phyloP scores from a whole-genome alignment of 2,329 filamentous ascomycete genomes.

The Fusarium sp. region DNA sequence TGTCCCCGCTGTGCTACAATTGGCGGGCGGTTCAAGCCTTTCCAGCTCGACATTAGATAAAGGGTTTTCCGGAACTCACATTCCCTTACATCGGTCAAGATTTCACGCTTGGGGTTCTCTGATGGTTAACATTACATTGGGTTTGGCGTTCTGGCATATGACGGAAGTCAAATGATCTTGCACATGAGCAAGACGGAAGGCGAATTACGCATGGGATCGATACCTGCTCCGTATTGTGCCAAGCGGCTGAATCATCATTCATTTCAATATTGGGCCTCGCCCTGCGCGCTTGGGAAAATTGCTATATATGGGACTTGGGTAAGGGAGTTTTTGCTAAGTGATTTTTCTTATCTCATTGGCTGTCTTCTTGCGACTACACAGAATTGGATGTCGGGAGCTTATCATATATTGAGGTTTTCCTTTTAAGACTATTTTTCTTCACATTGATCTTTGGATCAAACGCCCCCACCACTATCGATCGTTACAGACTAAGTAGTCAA shows the following conservation, averaged over 20 bases:
- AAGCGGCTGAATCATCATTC: constrained; percentile 30
- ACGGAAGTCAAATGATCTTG: constrained; percentile 37
- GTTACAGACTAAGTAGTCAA: constrained; percentile 37
- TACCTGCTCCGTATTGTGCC: constrained; percentile 23
- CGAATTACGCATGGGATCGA: constrained; percentile 29
- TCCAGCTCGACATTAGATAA: constrained; percentile 83
- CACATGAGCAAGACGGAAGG: constrained; percentile 27
- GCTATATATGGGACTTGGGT: constrained; percentile 34
- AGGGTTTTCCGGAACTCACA: constrained; percentile 25
- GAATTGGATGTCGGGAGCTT: constrained; percentile 9
- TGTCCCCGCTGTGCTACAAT: constrained; percentile 84
- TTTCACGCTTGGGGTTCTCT: constrained; percentile 16
- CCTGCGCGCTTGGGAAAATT: constrained; percentile 24
- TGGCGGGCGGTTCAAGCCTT: constrained; percentile 83
- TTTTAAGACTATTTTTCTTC: neutral
- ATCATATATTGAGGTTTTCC: neutral
- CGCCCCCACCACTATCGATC: constrained; percentile 31
- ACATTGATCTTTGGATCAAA: constrained; percentile 13
- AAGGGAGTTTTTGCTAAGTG: constrained; percentile 40
- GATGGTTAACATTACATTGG: constrained; percentile 35
- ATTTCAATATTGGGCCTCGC: constrained; percentile 22
- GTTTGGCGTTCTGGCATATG: constrained; percentile 41
- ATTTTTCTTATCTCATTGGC: constrained; percentile 13
- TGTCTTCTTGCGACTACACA: constrained; percentile 1
- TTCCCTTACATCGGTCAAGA: constrained; percentile 23